Evolutionary conservation across 176 grass and related monocot genomes (phyloP), one percentile per base, ranked within the genome.

Genomic region (Ensete ventricosum): DNA sequence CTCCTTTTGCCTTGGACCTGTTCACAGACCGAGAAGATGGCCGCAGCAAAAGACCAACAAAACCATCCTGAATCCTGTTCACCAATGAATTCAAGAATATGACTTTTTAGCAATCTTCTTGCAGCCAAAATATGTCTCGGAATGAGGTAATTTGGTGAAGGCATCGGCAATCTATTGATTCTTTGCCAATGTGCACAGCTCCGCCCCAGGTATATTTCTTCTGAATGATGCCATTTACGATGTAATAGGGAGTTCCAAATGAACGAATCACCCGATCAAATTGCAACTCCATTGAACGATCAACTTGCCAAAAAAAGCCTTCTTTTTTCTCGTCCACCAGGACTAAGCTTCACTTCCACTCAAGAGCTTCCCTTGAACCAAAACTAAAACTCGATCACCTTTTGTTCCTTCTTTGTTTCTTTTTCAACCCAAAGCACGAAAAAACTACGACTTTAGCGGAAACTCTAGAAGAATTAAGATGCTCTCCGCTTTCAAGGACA

Each of bases 111-210:
- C 54, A 93, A 52, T 29, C 94, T 84, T 73, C 86, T 93, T 72
- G 87, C 54, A 52, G 84, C 68, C 1, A 98, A 85, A 85, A 81
- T 88, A 85, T 13, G 90, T 89, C 52, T 84, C 86, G 4, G 94
- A 93, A 83, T 90, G 83, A 21, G 87, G 76, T 57, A 91, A 80
- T 71, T 98, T 98, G 9, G 90, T 86, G 11, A 88, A 98, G 7
- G 85, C 80, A 0, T 86, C 87, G 9, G 84, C 78, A 74, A 74
- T 98, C 90, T 14, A 64, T 27, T 34, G 78, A 85, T 66, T 89
- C 80, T 16, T 91, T 83, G 77, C 86, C 92, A 43, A 81, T 82
- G 68, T 89, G 87, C 54, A 59, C 59, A 1, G 81, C 84, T 16
- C 85, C 89, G 13, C 90, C 72, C 29, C 27, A 17, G 76, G 79